These are phyloP conservation scores for Cucumis sativus DNA, from an alignment of 306 rosid species.

Conservation along the genomic window DNA sequence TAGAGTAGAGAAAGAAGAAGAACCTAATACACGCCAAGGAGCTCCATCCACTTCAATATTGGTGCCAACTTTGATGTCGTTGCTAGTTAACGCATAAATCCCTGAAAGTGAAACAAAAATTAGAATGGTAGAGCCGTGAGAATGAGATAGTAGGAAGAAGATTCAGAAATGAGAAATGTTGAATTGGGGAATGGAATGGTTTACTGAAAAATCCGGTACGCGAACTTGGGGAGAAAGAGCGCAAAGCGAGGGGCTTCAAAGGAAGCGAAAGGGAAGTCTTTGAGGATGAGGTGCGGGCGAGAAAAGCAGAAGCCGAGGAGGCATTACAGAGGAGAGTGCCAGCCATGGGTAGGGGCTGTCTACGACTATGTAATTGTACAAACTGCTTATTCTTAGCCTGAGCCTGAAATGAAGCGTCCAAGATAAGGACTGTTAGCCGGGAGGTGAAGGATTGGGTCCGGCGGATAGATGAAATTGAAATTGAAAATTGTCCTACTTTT, in stretches of 20 bases:
- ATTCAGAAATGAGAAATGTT: neutral
- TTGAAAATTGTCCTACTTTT: too few relatives aligned
- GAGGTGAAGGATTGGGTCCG: too few relatives aligned
- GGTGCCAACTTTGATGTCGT: slow-evolving; percentile 83
- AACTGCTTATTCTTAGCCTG: neutral
- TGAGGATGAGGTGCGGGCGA: slow-evolving; percentile 9
- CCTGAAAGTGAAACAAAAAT: slow-evolving; percentile 22
- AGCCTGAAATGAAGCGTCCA: neutral
- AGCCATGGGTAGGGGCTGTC: slow-evolving; percentile 25
- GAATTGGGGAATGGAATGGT: slow-evolving; percentile 2
- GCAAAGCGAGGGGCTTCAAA: slow-evolving; percentile 24
- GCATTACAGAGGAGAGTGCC: slow-evolving; percentile 32
- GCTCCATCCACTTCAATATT: slow-evolving; percentile 79
- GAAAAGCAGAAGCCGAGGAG: slow-evolving; percentile 33
- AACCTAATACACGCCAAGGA: slow-evolving; percentile 88
- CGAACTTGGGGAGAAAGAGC: slow-evolving; percentile 5
- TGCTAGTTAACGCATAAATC: slow-evolving; percentile 67
- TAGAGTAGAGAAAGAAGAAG: neutral
- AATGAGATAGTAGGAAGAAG: neutral
- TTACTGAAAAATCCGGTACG: slow-evolving; percentile 39
- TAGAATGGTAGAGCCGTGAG: too few relatives aligned
- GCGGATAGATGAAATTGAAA: too few relatives aligned
- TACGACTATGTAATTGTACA: neutral
- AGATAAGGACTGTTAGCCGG: neutral
- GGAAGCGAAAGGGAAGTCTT: slow-evolving; percentile 20